Base-by-base conservation (phyloP, 1,139 yeast species). In the Hyphopichia buzzinii region DNA sequence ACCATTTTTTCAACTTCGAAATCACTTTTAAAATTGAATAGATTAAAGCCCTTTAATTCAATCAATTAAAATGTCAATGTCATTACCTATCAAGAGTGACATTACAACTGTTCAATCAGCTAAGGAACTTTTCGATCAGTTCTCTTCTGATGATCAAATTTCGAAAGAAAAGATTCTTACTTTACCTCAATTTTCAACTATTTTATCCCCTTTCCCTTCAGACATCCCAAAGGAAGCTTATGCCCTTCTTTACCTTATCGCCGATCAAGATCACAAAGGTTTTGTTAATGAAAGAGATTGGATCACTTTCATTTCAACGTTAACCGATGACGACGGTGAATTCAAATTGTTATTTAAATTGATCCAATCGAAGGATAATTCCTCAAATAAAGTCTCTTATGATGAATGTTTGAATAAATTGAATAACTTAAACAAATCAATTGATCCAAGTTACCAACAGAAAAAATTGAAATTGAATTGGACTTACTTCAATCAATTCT, bases 181-280 rank as follows among this genome's bases (percentile, higher is more conserved):
- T 15, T 60, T 71, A 40, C 65, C 64, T 12, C 64, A 63, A 41
- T 71, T 71, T 42, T 58, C 64, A 30, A 55, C 67, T 31, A 55
- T 71, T 35, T 57, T 71, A 42, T 58, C 74, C 15, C 77, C 77
- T 10, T 69, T 67, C 44, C 62, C 64, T 29, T 52, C 64, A 27
- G 77, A 71, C 47, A 54, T 70, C 31, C 71, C 74, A 10, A 61
- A 55, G 36, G 61, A 62, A 33, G 53, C 73, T 7, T 69, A 60
- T 40, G 59, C 74, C 3, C 57, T 84, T 42, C 74, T 84, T 37
- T 84, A 80, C 50, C 66, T 82, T 37, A 72, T 83, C 27, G 80
- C 87, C 17, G 92, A 84, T 54, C 68, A 70, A 38, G 72, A 72
- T 30, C 67, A 69, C 40, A 82, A 81, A 49, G 90, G 90, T 1